Conservation (phyloP, 1,139 yeast species). For the Saccharomyces hybrid region DNA sequence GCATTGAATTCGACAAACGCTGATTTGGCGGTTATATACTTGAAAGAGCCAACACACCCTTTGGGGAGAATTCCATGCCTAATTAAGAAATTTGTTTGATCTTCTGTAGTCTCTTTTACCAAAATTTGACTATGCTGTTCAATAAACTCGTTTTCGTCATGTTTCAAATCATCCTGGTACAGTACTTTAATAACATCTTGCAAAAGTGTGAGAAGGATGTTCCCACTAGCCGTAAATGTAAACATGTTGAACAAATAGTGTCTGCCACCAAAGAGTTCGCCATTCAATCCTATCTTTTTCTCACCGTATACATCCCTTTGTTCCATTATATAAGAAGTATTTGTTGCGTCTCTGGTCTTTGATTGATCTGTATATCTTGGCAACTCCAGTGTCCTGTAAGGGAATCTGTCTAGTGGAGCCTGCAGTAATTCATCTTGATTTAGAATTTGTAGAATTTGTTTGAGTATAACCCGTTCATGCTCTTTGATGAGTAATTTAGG, state of each 20-base stretch:
- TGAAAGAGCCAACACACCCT: not conserved
- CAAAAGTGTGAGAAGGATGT: conserved; percentile 17
- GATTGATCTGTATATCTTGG: conserved; percentile 35
- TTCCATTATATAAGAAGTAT: conserved; percentile 13
- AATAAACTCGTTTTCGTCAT: conserved; percentile 14
- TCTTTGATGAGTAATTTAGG: not conserved
- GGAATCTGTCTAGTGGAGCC: conserved; percentile 15
- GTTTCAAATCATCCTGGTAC: conserved; percentile 7
- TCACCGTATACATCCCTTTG: conserved; percentile 69
- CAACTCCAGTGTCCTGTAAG: conserved; percentile 11
- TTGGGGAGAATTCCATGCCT: conserved; percentile 6
- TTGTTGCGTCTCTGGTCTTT: conserved; percentile 6
- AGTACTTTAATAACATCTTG: conserved; percentile 17
- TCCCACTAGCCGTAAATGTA: conserved; percentile 15
- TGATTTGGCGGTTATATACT: conserved; percentile 33
- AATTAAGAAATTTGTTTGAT: conserved; percentile 11
- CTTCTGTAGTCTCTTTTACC: conserved; percentile 14
- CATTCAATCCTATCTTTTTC: conserved; percentile 58
- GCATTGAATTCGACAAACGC: conserved; percentile 71
- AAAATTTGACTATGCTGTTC: conserved; percentile 14
- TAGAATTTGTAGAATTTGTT: conserved; percentile 8
- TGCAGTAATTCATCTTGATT: conserved; percentile 15
- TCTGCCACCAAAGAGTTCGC: conserved; percentile 62
- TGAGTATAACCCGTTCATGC: conserved; percentile 9
- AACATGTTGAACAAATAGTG: conserved; percentile 72